Evolutionary conservation across 768 basidiomycete genomes (phyloP), one percentile per base, ranked within the genome.

Genomic region (Russula vinacea): DNA sequence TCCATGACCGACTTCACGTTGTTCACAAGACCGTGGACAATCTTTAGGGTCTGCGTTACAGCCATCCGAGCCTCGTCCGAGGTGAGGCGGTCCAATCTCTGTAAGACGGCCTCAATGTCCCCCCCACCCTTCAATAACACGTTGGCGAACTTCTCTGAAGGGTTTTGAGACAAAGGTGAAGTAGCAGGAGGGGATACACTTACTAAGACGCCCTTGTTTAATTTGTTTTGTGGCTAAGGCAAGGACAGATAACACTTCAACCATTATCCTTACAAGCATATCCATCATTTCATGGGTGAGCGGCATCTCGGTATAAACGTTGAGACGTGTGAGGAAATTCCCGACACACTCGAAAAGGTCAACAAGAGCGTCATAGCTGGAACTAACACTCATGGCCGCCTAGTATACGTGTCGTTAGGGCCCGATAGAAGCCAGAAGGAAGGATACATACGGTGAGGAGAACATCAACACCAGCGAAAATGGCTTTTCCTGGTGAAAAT

Each of bases 41-140:
- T 17, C 32, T 63, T 17, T 3, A 57, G 29, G 16, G 62, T 63
- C 17, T 63, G 62, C 7, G 56, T 40, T n/a, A 52, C 56, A 7
- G 50, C 29, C 62, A 37, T 19, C 5, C 47, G 56, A 14, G 56
- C 47, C 24, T 63, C 62, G 4, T 63, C 62, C 7, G 44, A 8
- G 4, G 62, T 63, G 39, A 63, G 62, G 32, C 62, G 55, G 56
- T 63, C 62, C 50, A 63, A 19, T 22, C 50, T 52, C 22, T 32
- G 56, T 1, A 63, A 42, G 7, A 58, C 62, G 1, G 29, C 56
- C 50, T 51, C 40, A 17, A 63, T 45, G 3, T 63, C 56, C 11
- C 33, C 58, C 40, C 58, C 62, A 13, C 39, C 39, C 45, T 47
- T 47, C 10, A 63, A 37, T 5, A 63, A 16, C 2, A 26, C 52